These are phyloP conservation scores for Dimargaris xerosporica DNA, from an alignment of 192 early-diverging fungal species.

Conservation along the genomic window DNA sequence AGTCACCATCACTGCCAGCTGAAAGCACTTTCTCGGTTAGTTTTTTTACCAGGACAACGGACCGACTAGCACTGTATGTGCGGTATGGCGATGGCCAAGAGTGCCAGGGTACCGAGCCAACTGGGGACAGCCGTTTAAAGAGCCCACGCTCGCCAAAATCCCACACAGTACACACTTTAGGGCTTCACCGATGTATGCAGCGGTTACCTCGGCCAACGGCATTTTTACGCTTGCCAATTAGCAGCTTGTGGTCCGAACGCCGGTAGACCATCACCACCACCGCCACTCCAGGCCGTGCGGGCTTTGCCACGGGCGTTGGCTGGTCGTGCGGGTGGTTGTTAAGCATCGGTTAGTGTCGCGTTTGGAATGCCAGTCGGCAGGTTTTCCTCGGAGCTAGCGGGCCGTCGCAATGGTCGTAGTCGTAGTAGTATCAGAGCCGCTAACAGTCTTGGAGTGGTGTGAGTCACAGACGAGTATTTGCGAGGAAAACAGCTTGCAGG, in stretches of 20 bases:
- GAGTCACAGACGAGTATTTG: not conserved
- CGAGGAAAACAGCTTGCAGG: too few relatives aligned
- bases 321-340: not conserved
- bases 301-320: not conserved
- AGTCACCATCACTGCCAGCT: too few relatives aligned
- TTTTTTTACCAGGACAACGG: too few relatives aligned
- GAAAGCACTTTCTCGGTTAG: too few relatives aligned
- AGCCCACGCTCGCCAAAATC: too few relatives aligned
- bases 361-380: not conserved
- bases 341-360: not conserved
- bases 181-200: too few relatives aligned
- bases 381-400: not conserved
- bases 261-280: conserved; percentile 11
- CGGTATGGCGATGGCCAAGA: too few relatives aligned
- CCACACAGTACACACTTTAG: too few relatives aligned
- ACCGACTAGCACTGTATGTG: too few relatives aligned
- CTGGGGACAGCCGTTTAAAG: too few relatives aligned
- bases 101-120: too few relatives aligned
- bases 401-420: not conserved
- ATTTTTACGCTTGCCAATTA: conserved; percentile 7
- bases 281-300: not conserved
- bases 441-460: not conserved
- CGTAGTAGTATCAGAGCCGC: not conserved
- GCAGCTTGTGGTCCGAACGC: not conserved
- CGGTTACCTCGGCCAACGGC: not conserved